Conservation (phyloP, 2,329 filamentous ascomycete species). For the Tothia fuscella region DNA sequence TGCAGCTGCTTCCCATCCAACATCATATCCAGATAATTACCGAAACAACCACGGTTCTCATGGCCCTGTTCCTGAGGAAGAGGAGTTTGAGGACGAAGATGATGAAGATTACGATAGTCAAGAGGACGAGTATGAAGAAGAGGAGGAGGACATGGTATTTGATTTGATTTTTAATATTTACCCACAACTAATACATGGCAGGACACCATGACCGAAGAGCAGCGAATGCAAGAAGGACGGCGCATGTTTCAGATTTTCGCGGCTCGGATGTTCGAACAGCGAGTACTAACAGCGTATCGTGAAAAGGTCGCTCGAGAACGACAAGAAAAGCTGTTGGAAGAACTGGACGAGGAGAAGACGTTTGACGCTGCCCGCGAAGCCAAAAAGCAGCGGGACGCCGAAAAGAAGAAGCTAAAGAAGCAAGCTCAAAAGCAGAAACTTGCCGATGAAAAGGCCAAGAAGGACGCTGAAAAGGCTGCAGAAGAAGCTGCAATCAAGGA, state of each 20-base stretch:
- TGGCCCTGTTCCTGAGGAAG: slow-evolving; percentile 60
- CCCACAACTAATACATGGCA: slow-evolving; percentile 35
- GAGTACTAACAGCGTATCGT: slow-evolving; percentile 91
- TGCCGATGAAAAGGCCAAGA: slow-evolving; percentile 81
- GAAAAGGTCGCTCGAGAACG: slow-evolving; percentile 93
- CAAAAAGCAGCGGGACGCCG: slow-evolving; percentile 86
- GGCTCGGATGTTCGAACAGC: slow-evolving; percentile 96
- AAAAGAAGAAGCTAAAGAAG: slow-evolving; percentile 92
- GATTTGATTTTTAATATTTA: slow-evolving; percentile 18
- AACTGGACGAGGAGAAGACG: slow-evolving; percentile 74
- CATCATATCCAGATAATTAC: slow-evolving; percentile 42
- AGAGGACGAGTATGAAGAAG: slow-evolving; percentile 50
- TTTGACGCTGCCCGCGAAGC: slow-evolving; percentile 69
- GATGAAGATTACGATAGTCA: slow-evolving; percentile 49
- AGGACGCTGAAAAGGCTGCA: slow-evolving; percentile 78
- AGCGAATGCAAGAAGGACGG: slow-evolving; percentile 96
- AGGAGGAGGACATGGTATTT: slow-evolving; percentile 49
- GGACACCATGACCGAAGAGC: slow-evolving; percentile 95
- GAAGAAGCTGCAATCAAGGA: slow-evolving; percentile 69
- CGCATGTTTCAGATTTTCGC: slow-evolving; percentile 99
- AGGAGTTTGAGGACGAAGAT: slow-evolving; percentile 70
- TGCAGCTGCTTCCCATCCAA: slow-evolving; percentile 46
- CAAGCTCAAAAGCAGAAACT: slow-evolving; percentile 75
- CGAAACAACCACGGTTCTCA: slow-evolving; percentile 39
- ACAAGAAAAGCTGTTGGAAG: slow-evolving; percentile 79